A percentile compares a stretch with the other conserved stretches of the same genome.
phyloP scores from a whole-genome alignment of 495 filamentous ascomycete genomes.

The Tuber melanosporum region DNA sequence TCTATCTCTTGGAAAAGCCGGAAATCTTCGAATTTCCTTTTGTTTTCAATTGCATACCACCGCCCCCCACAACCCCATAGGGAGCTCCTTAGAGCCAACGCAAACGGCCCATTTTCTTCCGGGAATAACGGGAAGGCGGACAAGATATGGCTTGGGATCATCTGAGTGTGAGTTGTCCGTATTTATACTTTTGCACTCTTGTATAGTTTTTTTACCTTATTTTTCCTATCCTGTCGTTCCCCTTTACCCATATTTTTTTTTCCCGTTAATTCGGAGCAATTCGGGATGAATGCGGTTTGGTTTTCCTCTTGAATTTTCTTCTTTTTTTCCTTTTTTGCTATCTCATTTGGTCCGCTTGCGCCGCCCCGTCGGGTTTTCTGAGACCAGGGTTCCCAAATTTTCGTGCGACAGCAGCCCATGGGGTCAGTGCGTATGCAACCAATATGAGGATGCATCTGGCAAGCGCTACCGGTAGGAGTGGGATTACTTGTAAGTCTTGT shows the following conservation, averaged over 20 bases:
- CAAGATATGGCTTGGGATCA: slow-evolving; percentile 31
- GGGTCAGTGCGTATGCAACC: slow-evolving; percentile 13
- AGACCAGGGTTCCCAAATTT: slow-evolving; percentile 9
- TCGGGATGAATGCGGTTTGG: neutral
- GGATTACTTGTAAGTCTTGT: slow-evolving; percentile 18
- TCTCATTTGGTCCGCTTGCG: slow-evolving; percentile 11
- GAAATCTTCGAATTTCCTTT: slow-evolving; percentile 7
- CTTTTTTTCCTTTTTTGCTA: neutral
- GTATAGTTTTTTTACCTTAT: neutral
- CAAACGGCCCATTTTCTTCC: neutral
- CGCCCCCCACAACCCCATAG: slow-evolving; percentile 2
- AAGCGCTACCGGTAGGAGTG: slow-evolving; percentile 26
- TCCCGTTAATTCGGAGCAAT: neutral
- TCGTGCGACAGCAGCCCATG: slow-evolving; percentile 12
- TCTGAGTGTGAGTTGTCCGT: slow-evolving; percentile 26
- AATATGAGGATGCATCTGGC: slow-evolving; percentile 18
- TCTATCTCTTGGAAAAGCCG: neutral
- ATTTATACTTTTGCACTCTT: slow-evolving; percentile 3
- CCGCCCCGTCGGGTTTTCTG: slow-evolving; percentile 23
- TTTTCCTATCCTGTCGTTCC: neutral
- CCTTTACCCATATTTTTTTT: neutral
- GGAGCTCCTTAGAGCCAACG: slow-evolving; percentile 15
- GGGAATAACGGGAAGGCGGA: slow-evolving; percentile 8
- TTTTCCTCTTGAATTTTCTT: neutral
- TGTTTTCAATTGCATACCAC: slow-evolving; percentile 8